Evolutionary conservation across 305 asterid species (phyloP), one percentile per base, ranked within the genome.

Genomic region (Petunia hybrid): DNA sequence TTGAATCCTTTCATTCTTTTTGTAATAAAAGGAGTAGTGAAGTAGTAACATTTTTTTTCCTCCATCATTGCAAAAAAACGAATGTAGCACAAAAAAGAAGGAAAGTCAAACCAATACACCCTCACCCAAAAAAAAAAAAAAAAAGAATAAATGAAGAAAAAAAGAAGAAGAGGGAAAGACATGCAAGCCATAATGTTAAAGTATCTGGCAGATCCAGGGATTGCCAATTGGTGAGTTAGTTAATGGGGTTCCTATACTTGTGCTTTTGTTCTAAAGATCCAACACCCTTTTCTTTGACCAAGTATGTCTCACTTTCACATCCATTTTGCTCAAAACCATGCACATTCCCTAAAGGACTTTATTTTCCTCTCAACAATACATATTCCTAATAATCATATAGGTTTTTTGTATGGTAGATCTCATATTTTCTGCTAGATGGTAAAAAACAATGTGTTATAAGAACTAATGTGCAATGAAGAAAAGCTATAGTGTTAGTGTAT

Each of bases 191-290:
- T 43, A 70, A 40, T 84, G 64, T 62, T 12, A 46, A 45, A 80
- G 42, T 77, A 74, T 35, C 83, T 74, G 83, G 77, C 68, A 75
- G 62, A 75, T 16, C 48, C 39, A 78, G 39, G 16, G 71, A 9
- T 68, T 40, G 75, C 81, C 67, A 81, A 77, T 77, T 77, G 85
- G 80, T 76, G 42, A 80, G 83, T 83, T 85, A 35, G 88, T 81
- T 83, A 77, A 85, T 78, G 45, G 42, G 83, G 81, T 51, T 82
- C 89, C 89, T 86, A 86, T 77, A 86, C 70, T 83, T 85, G 22
- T 80, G 88, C 84, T 39, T 66, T 48, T 82, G 31, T 60, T 41
- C 36, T 80, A 42, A 13, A 68, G 65, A 81, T 79, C 82, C 67
- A 78, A 46, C 57, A 36, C 79, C 67, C 46, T 22, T 22, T n/a